A percentile compares a stretch with the other conserved stretches of the same genome.
Conservation (phyloP, 129 eudicot species). For the Smallanthus sonchifolius region DNA sequence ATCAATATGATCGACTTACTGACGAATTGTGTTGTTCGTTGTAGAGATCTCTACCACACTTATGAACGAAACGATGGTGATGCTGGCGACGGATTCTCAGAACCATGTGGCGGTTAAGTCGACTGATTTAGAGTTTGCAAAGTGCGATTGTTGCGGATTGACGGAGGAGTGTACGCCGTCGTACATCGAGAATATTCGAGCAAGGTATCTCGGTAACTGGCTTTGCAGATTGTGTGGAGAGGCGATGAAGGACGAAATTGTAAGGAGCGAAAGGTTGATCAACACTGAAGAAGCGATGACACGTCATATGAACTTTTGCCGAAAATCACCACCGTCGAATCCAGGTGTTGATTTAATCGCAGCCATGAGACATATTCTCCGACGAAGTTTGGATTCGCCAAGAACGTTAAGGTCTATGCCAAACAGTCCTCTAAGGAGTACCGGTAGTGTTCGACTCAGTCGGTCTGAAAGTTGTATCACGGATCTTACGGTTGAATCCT, state of each 20-base stretch:
- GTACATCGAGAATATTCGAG: slow-evolving; percentile 44
- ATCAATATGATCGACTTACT: not conserved
- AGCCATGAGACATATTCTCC: slow-evolving; percentile 57
- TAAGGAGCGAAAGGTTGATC: slow-evolving; percentile 37
- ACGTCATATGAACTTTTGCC: slow-evolving; percentile 55
- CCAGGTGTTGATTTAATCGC: slow-evolving; percentile 50
- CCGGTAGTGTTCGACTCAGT: slow-evolving; percentile 5
- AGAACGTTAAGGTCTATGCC: slow-evolving; percentile 29
- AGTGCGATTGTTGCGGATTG: slow-evolving; percentile 68
- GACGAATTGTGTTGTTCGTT: slow-evolving; percentile 1
- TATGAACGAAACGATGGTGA: slow-evolving; percentile 11
- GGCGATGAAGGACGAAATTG: slow-evolving; percentile 62
- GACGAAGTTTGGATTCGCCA: slow-evolving; percentile 68
- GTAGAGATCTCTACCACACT: slow-evolving; percentile 1
- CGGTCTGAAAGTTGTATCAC: slow-evolving; percentile 18
- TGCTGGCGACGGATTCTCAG: not conserved
- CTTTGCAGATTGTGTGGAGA: slow-evolving; percentile 78
- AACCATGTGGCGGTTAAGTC: not conserved
- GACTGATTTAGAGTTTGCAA: slow-evolving; percentile 20
- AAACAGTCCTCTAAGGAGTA: slow-evolving; percentile 14
- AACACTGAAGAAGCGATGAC: slow-evolving; percentile 55
- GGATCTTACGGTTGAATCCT: slow-evolving; percentile 1
- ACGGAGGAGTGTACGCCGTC: slow-evolving; percentile 77
- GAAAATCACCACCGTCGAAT: slow-evolving; percentile 33
- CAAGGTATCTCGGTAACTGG: slow-evolving; percentile 57